Conservation (phyloP, 495 filamentous ascomycete species). For the Lasiosphaeriaceae sp. region DNA sequence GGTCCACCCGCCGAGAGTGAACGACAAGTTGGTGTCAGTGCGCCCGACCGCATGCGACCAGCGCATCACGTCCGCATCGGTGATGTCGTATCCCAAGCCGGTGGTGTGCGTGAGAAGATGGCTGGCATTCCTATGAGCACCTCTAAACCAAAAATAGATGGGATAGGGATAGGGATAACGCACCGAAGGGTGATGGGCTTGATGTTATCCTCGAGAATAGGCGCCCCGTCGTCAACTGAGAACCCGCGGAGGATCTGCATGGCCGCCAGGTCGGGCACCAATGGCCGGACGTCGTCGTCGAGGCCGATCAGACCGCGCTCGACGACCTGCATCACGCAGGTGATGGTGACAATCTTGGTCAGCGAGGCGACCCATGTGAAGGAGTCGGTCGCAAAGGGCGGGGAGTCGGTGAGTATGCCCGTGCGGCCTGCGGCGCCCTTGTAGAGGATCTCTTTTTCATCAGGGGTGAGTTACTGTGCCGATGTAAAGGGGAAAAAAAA, state of each 20-base stretch:
- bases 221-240: conserved; percentile 12
- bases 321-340: conserved; percentile 23
- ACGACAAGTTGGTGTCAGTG: conserved; percentile 8
- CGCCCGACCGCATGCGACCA: conserved; percentile 22
- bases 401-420: conserved; percentile 5
- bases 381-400: conserved; percentile 41
- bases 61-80: conserved; percentile 19
- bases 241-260: conserved; percentile 25
- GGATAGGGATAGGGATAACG: background rate
- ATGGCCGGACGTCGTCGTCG: conserved; percentile 21
- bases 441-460: conserved; percentile 18
- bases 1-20: conserved; percentile 26
- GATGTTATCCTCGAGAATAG: conserved; percentile 24
- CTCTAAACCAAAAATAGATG: background rate
- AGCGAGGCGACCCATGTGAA: conserved; percentile 41
- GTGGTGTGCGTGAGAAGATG: conserved; percentile 31
- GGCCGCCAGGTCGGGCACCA: conserved; percentile 20
- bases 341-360: conserved; percentile 26
- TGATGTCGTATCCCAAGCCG: conserved; percentile 25
- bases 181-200: conserved; percentile 26
- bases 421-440: conserved; percentile 22
- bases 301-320: conserved; percentile 18
- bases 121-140: background rate
- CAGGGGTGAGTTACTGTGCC: background rate
- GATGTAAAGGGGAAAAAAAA: background rate